Evolutionary conservation across 2,329 filamentous ascomycete genomes (phyloP).

Genomic region (Ophiognomonia clavigignenti-juglandacearum): DNA sequence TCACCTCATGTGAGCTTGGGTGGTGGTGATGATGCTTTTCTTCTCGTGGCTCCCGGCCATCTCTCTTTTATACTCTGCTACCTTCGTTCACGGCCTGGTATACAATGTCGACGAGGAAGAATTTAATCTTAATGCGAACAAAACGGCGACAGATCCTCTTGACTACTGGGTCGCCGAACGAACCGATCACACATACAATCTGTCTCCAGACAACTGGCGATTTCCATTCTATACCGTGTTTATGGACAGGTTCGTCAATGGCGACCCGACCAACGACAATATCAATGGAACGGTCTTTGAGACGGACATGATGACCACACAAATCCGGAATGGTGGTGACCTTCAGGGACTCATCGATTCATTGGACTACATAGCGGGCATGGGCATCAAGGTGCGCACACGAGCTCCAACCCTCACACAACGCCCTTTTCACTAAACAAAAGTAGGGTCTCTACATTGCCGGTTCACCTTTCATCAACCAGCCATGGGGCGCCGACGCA

Average conservation of each 20-base stretch:
- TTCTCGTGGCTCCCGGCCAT: constrained; percentile 23
- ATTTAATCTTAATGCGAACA: constrained; percentile 59
- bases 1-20: constrained; percentile 16
- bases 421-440: constrained; percentile 2
- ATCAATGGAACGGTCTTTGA: constrained; percentile 57
- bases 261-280: constrained; percentile 60
- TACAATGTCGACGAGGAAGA: constrained; percentile 29
- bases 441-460: constrained; percentile 52
- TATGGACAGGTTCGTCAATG: constrained; percentile 60
- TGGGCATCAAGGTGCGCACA: constrained; percentile 48
- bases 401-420: background rate
- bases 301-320: constrained; percentile 54
- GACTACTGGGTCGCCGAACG: constrained; percentile 53
- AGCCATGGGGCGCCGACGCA: constrained; percentile 58
- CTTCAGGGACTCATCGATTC: constrained; percentile 52
- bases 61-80: constrained; percentile 18
- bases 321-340: constrained; percentile 61
- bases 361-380: constrained; percentile 59
- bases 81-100: constrained; percentile 25
- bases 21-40: constrained; percentile 25
- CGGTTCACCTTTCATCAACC: constrained; percentile 59
- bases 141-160: constrained; percentile 46
- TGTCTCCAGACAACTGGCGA: constrained; percentile 58
- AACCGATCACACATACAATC: constrained; percentile 40
- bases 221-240: constrained; percentile 63